Evolutionary conservation across 371 early-diverging fungal species (phyloP), one percentile per base, ranked within the genome.

Genomic region (Actinomortierella wolfii): DNA sequence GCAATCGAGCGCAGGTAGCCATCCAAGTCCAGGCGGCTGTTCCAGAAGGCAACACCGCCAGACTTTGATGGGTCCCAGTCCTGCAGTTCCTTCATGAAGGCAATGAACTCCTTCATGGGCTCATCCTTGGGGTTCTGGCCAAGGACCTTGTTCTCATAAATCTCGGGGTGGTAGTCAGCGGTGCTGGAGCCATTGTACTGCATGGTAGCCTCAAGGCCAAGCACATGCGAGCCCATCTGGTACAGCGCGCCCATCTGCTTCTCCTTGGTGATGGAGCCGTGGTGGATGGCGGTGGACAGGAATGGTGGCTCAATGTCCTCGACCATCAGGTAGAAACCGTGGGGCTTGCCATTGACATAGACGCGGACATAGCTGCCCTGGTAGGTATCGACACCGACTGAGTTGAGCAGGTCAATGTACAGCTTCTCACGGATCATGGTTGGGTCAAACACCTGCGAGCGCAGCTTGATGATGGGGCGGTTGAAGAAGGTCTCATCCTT

Each of bases 391-490:
- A 77, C 73, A 15, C 79, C 81, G 17, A 74, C 39, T 2, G 81
- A 43, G 45, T 76, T 54, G 18, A 81, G 48, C 44, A 69, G 39
- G 44, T 81, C 79, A 24, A 64, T 56, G 44, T 79, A 81, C 0
- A 79, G 24, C 58, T 77, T 81, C 58, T 81, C 81, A 17, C 81
- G 79, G 41, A 81, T 57, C 69, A 79, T 65, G 40, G 79, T 81
- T 2, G 79, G 79, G 34, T 81, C 81, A 0, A 61, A 70, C 0
- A 67, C 57, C 49, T 69, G 63, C 5, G 78, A 62, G 17, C 81
- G 62, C 11, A 81, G 56, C 61, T 81, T 81, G 52, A 81, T 61
- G n/a, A 58, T 58, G 54, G 76, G 77, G 23, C 81, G 78, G 13
- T 55, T 24, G 17, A 54, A 68, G 51, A 68, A 68, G 5, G 68